A percentile compares a stretch with the other conserved stretches of the same genome.
These are phyloP conservation scores for Chaetomium cochliodes DNA, from an alignment of 495 filamentous ascomycete genomes.

Conservation along the genomic window DNA sequence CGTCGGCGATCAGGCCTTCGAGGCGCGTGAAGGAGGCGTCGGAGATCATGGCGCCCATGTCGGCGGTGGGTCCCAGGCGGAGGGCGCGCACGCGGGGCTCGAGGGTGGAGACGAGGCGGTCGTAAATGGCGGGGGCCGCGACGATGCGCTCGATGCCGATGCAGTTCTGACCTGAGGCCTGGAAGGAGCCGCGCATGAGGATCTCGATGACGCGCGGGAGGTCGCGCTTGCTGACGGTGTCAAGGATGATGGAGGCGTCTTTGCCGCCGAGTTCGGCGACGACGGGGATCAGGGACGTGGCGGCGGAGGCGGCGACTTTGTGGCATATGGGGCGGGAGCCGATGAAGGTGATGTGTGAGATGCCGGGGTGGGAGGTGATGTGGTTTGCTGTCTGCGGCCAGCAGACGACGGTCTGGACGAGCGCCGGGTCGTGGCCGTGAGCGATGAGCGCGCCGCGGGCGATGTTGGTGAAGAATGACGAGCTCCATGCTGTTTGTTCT, in stretches of 20 bases:
- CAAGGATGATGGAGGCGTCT: conserved; percentile 88
- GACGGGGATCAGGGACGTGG: conserved; percentile 78
- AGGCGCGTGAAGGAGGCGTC: conserved; percentile 64
- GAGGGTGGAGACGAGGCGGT: conserved; percentile 66
- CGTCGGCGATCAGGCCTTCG: conserved; percentile 70
- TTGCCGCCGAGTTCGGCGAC: conserved; percentile 93
- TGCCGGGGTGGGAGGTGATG: conserved; percentile 80
- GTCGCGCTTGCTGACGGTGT: conserved; percentile 63
- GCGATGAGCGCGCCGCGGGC: conserved; percentile 72
- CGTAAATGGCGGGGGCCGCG: conserved; percentile 70
- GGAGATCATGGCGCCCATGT: conserved; percentile 91
- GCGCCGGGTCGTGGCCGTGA: conserved; percentile 77
- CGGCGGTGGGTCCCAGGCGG: conserved; percentile 61
- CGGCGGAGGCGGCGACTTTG: conserved; percentile 80
- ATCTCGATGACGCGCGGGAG: conserved; percentile 70
- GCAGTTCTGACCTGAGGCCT: conserved; percentile 97
- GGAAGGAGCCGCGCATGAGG: conserved; percentile 88
- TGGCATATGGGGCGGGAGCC: conserved; percentile 84
- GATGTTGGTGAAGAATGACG: conserved; percentile 74
- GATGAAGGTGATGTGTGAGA: conserved; percentile 96
- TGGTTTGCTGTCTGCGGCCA: conserved; percentile 79
- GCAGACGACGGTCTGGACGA: conserved; percentile 83
- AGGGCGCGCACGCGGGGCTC: conserved; percentile 67
- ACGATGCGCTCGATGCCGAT: conserved; percentile 95
- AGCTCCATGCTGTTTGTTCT: conserved; percentile 90